Evolutionary conservation across 2,329 filamentous ascomycete genomes (phyloP).

Genomic region (Penicillium sp.): DNA sequence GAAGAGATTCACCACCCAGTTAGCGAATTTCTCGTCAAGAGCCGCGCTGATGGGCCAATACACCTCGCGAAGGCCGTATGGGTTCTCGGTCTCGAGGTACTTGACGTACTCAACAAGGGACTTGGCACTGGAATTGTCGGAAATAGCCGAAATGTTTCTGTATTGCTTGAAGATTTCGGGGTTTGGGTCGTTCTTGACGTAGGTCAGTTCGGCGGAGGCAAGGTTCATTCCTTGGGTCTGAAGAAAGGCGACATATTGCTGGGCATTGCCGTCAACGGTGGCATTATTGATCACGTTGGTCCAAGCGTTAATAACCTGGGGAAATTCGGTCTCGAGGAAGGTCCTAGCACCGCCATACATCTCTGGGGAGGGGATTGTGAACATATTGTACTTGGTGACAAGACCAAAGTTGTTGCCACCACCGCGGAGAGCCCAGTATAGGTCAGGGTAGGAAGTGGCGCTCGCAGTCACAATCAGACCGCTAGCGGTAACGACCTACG

Average conservation of each 20-base stretch:
- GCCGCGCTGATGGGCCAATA: constrained; percentile 29
- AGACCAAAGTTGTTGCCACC: constrained; percentile 36
- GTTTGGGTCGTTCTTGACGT: constrained; percentile 31
- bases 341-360: constrained; percentile 35
- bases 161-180: constrained; percentile 35
- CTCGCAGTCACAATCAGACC: constrained; percentile 29
- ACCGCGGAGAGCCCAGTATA: constrained; percentile 37
- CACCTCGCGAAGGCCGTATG: constrained; percentile 26
- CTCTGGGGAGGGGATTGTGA: constrained; percentile 30
- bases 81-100: constrained; percentile 30
- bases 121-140: constrained; percentile 25
- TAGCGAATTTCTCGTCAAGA: too few species aligned
- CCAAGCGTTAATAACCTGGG: constrained; percentile 27
- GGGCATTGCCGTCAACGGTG: constrained; percentile 29
- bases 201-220: constrained; percentile 30
- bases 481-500: constrained; percentile 22
- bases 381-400: constrained; percentile 36
- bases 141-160: constrained; percentile 24
- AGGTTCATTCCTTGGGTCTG: constrained; percentile 22
- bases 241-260: constrained; percentile 28
- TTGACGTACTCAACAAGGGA: constrained; percentile 27
- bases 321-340: constrained; percentile 25
- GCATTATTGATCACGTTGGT: constrained; percentile 26
- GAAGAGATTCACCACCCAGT: constrained; percentile 21
- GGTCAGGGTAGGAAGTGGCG: constrained; percentile 24